Evolutionary conservation across 2,329 filamentous ascomycete genomes (phyloP).

Genomic region (Cladosporium cucumerinum): DNA sequence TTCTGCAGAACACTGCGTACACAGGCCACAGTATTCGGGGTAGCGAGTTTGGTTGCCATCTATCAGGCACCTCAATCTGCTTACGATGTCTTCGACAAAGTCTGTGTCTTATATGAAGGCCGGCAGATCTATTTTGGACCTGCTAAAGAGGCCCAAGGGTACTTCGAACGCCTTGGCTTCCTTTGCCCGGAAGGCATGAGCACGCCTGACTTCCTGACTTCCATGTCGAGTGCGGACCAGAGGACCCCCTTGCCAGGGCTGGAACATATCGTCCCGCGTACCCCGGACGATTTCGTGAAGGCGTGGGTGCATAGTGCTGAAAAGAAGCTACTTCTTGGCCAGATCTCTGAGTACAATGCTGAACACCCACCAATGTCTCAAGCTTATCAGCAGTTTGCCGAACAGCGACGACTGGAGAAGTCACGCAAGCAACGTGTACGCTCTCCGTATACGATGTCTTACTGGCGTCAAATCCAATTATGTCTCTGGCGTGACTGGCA

Average conservation of each 20-base stretch:
- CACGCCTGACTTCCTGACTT: constrained; percentile 72
- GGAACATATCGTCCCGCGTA: constrained; percentile 59
- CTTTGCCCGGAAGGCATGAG: constrained; percentile 68
- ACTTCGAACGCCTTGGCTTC: constrained; percentile 69
- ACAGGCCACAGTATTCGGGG: constrained; percentile 63
- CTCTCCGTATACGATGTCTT: constrained; percentile 77
- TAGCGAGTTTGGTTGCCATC: constrained; percentile 67
- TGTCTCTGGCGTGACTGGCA: constrained; percentile 75
- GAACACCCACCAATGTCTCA: constrained; percentile 46
- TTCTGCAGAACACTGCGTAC: constrained; percentile 69
- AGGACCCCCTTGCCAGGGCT: constrained; percentile 53
- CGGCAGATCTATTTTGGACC: constrained; percentile 70
- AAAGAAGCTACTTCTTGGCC: constrained; percentile 37
- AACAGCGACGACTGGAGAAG: constrained; percentile 39
- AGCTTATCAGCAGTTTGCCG: constrained; percentile 40
- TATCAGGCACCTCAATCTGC: constrained; percentile 69
- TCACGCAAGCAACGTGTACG: constrained; percentile 49
- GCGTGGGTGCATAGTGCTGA: constrained; percentile 46
- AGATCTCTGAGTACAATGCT: constrained; percentile 50
- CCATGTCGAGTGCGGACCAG: constrained; percentile 60
- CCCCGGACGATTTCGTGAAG: constrained; percentile 61
- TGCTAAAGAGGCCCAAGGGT: constrained; percentile 60
- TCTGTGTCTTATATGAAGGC: constrained; percentile 63
- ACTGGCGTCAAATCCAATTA: constrained; percentile 65
- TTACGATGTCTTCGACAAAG: constrained; percentile 69